These are phyloP conservation scores for Inonotus hispidus DNA, from an alignment of 1,284 basidiomycete genomes.

Conservation along the genomic window DNA sequence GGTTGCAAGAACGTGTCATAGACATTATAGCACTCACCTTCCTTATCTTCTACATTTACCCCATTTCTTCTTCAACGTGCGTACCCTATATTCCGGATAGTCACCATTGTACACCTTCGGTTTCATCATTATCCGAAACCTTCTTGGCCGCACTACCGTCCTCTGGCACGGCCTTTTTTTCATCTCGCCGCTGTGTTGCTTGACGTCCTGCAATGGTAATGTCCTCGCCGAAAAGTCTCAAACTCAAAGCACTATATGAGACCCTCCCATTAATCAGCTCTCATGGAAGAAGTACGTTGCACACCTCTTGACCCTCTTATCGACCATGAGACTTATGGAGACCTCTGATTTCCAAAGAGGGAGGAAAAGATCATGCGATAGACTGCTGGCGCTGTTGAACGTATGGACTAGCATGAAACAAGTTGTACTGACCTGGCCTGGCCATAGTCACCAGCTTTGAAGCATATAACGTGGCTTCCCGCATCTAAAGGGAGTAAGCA, in stretches of 20 bases:
- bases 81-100: too few species aligned
- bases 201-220: constrained; percentile 51
- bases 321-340: constrained; percentile 85
- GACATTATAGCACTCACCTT: too few species aligned
- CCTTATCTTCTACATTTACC: too few species aligned
- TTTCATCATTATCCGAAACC: constrained; percentile 9
- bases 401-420: not conserved
- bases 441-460: constrained; percentile 50
- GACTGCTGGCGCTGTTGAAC: constrained; percentile 33
- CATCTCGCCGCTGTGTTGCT: constrained; percentile 25
- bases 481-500: constrained; percentile 35
- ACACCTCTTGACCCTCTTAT: constrained; percentile 91
- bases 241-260: constrained; percentile 57
- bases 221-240: constrained; percentile 76
- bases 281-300: constrained; percentile 16
- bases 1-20: too few species aligned
- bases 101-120: not conserved
- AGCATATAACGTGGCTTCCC: constrained; percentile 72
- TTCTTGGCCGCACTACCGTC: constrained; percentile 6
- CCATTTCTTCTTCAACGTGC: too few species aligned
- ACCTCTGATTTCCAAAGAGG: constrained; percentile 91
- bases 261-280: not conserved
- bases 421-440: constrained; percentile 41
- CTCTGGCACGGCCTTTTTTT: constrained; percentile 22
- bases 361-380: constrained; percentile 70